Conservation (phyloP, 768 basidiomycete genomes). For the Leccinum olivaceopallidum region DNA sequence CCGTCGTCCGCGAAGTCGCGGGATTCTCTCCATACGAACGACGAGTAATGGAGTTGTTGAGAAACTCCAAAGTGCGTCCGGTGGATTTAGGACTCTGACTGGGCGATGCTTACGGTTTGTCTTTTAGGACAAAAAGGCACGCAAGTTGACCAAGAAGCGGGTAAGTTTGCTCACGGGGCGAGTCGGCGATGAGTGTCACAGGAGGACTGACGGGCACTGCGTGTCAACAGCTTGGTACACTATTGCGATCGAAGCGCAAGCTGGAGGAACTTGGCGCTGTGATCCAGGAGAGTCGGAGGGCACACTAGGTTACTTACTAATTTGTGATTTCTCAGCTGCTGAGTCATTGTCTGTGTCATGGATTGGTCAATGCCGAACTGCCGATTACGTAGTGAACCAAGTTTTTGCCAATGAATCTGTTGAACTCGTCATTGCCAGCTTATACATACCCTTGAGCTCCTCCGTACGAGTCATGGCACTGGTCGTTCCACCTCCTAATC, state of each 20-base stretch:
- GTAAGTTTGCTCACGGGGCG: conserved; percentile 49
- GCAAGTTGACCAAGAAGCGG: conserved; percentile 99
- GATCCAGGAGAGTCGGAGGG: conserved; percentile 92
- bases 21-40: conserved; percentile 98
- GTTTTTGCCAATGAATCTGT: conserved; percentile 21
- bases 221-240: conserved; percentile 79
- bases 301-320: conserved; percentile 39
- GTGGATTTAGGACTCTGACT: background rate
- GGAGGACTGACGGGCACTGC: background rate
- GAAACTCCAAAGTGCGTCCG: conserved; percentile 87
- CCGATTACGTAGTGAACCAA: background rate
- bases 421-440: background rate
- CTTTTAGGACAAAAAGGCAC: conserved; percentile 93
- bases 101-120: background rate
- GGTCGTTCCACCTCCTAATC: conserved; percentile 43
- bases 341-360: conserved; percentile 11
- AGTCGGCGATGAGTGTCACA: background rate
- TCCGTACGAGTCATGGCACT: conserved; percentile 26
- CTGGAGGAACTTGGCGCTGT: conserved; percentile 80
- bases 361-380: background rate
- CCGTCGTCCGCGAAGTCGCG: conserved; percentile 93
- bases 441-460: background rate
- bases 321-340: conserved; percentile 4
- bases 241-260: conserved; percentile 98
- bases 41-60: conserved; percentile 95